Conservation (phyloP, 495 filamentous ascomycete genomes). For the Hyaloscypha variabilis region DNA sequence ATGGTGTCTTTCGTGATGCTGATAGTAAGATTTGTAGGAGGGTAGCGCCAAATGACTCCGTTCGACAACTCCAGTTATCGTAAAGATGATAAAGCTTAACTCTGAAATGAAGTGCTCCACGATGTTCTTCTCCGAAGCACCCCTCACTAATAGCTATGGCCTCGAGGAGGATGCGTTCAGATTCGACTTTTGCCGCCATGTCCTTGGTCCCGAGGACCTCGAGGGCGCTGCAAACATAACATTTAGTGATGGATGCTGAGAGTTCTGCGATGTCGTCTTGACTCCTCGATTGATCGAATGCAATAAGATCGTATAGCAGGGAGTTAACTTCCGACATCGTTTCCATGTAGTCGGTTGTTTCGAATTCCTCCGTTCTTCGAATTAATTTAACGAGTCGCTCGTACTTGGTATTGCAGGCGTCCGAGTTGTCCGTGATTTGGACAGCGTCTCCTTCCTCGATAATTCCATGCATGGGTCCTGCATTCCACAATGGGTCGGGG, state of each 20-base stretch:
- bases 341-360: background rate
- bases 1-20: background rate
- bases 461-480: background rate
- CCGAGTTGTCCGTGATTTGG: background rate
- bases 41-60: background rate
- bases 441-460: background rate
- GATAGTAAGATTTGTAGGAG: background rate
- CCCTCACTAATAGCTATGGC: background rate
- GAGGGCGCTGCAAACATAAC: background rate
- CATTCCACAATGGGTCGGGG: background rate
- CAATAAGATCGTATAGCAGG: conserved; percentile 6
- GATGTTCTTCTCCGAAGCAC: background rate
- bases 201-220: background rate
- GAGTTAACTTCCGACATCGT: conserved; percentile 8
- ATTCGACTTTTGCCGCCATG: background rate
- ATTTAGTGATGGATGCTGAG: background rate
- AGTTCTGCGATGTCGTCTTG: background rate
- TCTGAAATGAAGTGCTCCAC: background rate
- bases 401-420: background rate
- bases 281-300: conserved; percentile 3
- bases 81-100: background rate
- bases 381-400: background rate
- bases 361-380: conserved; percentile 4
- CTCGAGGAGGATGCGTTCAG: background rate
- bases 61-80: background rate